These are phyloP conservation scores for Silene noctiflora DNA, from an alignment of 179 eudicot species.

Conservation along the genomic window DNA sequence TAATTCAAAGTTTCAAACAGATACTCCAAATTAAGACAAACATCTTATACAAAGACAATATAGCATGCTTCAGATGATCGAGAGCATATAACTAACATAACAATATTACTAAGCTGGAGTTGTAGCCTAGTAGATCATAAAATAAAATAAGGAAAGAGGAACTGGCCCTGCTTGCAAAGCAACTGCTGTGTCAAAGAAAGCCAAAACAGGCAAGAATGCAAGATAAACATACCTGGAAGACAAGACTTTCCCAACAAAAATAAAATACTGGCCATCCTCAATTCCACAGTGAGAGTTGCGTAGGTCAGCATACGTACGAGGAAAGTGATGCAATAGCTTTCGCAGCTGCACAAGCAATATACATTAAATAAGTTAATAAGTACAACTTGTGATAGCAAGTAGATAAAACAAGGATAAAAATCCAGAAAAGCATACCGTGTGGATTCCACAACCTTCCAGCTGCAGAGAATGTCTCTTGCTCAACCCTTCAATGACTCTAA, in stretches of 20 bases:
- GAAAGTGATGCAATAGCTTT: slow-evolving; percentile 88
- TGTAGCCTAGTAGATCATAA: too few relatives aligned
- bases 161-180: slow-evolving; percentile 10
- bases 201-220: not conserved
- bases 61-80: not conserved
- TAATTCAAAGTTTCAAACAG: not conserved
- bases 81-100: not conserved
- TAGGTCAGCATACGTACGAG: slow-evolving; percentile 93
- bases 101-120: not conserved
- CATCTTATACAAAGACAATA: not conserved
- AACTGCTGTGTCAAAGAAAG: not conserved
- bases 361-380: slow-evolving; percentile 3
- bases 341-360: slow-evolving; percentile 56
- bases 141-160: not conserved
- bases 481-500: slow-evolving; percentile 59
- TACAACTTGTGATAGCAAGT: slow-evolving; percentile 2
- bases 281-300: slow-evolving; percentile 77
- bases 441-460: slow-evolving; percentile 69
- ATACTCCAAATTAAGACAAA: not conserved
- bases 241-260: slow-evolving; percentile 74
- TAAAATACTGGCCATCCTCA: slow-evolving; percentile 87
- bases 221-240: slow-evolving; percentile 62
- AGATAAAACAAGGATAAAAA: slow-evolving; percentile 15
- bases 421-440: slow-evolving; percentile 56
- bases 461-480: slow-evolving; percentile 53